These are phyloP conservation scores for Lophium mytilinum DNA, from an alignment of 495 filamentous ascomycete genomes.

Conservation along the genomic window DNA sequence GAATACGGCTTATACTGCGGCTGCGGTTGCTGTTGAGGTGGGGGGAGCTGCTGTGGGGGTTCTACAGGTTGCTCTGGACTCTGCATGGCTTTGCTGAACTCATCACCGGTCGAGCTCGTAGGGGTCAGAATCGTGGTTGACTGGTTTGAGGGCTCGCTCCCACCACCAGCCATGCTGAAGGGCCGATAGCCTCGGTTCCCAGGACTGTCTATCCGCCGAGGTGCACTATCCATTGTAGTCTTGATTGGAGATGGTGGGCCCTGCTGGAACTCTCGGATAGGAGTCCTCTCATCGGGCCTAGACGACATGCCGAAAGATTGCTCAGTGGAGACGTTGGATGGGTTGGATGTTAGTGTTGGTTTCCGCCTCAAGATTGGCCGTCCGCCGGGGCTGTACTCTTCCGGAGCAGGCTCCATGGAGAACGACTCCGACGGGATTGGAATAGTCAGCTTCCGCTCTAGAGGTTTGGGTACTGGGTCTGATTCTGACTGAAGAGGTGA, in stretches of 20 bases:
- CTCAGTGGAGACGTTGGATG: background rate
- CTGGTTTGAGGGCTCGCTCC: slow-evolving; percentile 5
- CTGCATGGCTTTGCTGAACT: slow-evolving; percentile 19
- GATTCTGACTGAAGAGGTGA: background rate
- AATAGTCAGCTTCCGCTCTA: slow-evolving; percentile 6
- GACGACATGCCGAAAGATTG: slow-evolving; percentile 6
- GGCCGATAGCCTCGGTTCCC: background rate
- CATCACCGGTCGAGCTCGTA: slow-evolving; percentile 16
- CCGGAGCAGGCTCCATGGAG: background rate
- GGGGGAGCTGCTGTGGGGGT: background rate
- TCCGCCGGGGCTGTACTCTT: slow-evolving; percentile 24
- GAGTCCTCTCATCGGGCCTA: background rate
- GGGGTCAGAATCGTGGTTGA: slow-evolving; percentile 17
- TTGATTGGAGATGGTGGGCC: background rate
- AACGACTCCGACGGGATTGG: slow-evolving; percentile 5
- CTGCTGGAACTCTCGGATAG: background rate
- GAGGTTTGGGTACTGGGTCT: background rate
- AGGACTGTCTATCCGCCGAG: background rate
- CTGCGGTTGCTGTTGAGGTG: slow-evolving; percentile 7
- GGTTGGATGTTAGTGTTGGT: slow-evolving; percentile 9
- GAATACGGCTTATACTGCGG: slow-evolving; percentile 14
- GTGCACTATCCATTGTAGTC: background rate
- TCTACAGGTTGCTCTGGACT: background rate
- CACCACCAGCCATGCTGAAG: background rate
- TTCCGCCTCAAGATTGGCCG: slow-evolving; percentile 12